Evolutionary conservation across 129 eudicot genomes (phyloP), one percentile per base, ranked within the genome.

Genomic region (Saussurea involucrata): DNA sequence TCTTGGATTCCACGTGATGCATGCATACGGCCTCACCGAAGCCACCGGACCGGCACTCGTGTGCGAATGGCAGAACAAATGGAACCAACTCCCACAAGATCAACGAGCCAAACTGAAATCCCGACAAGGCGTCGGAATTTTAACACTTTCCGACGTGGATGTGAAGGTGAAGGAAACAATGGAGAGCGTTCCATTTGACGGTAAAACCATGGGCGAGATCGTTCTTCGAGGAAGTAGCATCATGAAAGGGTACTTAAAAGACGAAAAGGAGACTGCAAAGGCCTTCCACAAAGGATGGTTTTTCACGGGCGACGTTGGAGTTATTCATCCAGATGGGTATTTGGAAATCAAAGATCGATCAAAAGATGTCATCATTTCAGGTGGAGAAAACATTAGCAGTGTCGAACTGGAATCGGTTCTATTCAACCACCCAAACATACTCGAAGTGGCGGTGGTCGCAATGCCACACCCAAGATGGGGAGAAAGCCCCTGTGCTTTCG

Each of bases 1-100:
- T 1, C 66, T 82, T 3, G 92, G 92, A 0, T 84, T 87, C 73
- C 81, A 76, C 9, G 81, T 87, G 44, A 72, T 61, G 44, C 92
- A 87, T 25, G 88, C 89, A 11, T 87, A 87, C 42, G 92, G 92
- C 24, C 85, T 87, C 7, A 87, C 92, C 6, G 89, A 87, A 72
- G 89, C 92, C 66, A 82, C 85, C 0, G 89, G 92, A 33, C 88
- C 88, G 0, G 92, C 87, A 0, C 83, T 82, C 17, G 83, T 87
- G 12, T 81, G 92, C 63, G 87, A 82, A 76, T 84, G 88, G 86
- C 73, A 84, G 74, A 24, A 61, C 22, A 78, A 77, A 28, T 84
- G 88, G 88, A 49, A 87, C 29, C 15, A 15, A 0, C 55, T 87
- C 0, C 32, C 88, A 0, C 37, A 21, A 24, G 72, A 46, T 11